These are phyloP conservation scores for Suhomyces atakaporum DNA, from an alignment of 1,139 yeast genomes.

Conservation along the genomic window DNA sequence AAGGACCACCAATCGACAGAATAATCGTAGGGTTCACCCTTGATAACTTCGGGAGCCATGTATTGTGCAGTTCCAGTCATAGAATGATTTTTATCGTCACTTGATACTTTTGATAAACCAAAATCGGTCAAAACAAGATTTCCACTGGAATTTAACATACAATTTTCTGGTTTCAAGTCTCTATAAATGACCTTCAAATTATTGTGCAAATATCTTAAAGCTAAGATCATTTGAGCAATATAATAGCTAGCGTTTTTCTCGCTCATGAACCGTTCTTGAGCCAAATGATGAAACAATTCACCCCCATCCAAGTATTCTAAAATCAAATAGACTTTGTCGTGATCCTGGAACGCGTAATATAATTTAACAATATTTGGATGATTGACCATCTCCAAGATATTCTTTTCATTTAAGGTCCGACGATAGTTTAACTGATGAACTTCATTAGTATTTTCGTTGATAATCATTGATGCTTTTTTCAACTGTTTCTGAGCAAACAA, in stretches of 20 bases:
- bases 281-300: slow-evolving; percentile 82
- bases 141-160: slow-evolving; percentile 77
- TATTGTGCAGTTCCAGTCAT: slow-evolving; percentile 94
- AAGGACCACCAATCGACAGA: slow-evolving; percentile 97
- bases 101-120: slow-evolving; percentile 81
- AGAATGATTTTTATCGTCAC: slow-evolving; percentile 53
- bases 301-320: slow-evolving; percentile 93
- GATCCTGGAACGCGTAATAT: slow-evolving; percentile 88
- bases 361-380: slow-evolving; percentile 90
- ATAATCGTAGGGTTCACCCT: slow-evolving; percentile 82
- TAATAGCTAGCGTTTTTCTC: slow-evolving; percentile 82
- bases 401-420: slow-evolving; percentile 45
- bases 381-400: slow-evolving; percentile 47
- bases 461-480: slow-evolving; percentile 41
- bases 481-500: slow-evolving; percentile 45
- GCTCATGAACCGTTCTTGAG: slow-evolving; percentile 46
- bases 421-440: slow-evolving; percentile 38
- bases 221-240: slow-evolving; percentile 84
- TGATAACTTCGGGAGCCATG: slow-evolving; percentile 93
- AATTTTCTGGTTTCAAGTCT: slow-evolving; percentile 92
- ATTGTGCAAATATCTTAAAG: slow-evolving; percentile 72
- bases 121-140: slow-evolving; percentile 88
- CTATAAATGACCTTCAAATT: slow-evolving; percentile 83
- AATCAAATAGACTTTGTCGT: slow-evolving; percentile 72
- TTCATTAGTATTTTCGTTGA: slow-evolving; percentile 39